Percentiles rank a stretch among this genome's conserved stretches.
These are phyloP conservation scores for Psilocybe mexicana DNA, from an alignment of 1,284 basidiomycete species.

Conservation along the genomic window DNA sequence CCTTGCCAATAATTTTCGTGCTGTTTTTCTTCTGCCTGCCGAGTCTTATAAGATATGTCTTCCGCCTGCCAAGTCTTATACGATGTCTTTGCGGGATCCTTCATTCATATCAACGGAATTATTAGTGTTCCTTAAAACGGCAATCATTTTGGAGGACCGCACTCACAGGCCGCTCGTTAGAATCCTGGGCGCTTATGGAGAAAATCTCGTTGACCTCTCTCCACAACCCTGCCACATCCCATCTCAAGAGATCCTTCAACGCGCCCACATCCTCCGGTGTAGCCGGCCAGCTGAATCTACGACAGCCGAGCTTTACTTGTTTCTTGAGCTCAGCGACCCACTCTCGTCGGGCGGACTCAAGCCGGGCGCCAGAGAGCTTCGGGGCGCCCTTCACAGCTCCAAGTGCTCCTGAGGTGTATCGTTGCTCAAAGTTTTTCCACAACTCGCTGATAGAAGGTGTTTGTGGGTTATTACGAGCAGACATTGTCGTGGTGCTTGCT, in stretches of 20 bases:
- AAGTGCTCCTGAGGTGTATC: no score
- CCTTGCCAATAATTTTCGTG: no score
- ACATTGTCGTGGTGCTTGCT: no score
- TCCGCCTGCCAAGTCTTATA: background rate
- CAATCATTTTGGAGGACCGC: background rate
- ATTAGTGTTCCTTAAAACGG: background rate
- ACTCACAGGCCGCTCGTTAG: background rate
- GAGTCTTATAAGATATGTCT: no score
- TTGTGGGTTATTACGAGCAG: no score
- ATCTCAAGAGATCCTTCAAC: background rate
- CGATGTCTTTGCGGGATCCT: background rate
- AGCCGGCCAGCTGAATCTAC: background rate
- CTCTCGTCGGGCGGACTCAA: background rate
- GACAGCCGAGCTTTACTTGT: background rate
- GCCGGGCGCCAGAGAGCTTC: background rate
- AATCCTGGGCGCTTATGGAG: constrained; percentile 1
- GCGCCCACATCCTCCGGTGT: background rate
- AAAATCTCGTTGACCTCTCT: background rate
- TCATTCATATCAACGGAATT: background rate
- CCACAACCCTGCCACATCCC: background rate
- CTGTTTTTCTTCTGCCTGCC: no score
- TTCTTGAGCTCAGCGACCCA: background rate
- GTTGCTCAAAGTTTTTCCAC: no score
- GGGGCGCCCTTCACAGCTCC: no score
- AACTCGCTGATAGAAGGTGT: no score